Conservation (phyloP, 306 rosid genomes). For the Glycine soja region DNA sequence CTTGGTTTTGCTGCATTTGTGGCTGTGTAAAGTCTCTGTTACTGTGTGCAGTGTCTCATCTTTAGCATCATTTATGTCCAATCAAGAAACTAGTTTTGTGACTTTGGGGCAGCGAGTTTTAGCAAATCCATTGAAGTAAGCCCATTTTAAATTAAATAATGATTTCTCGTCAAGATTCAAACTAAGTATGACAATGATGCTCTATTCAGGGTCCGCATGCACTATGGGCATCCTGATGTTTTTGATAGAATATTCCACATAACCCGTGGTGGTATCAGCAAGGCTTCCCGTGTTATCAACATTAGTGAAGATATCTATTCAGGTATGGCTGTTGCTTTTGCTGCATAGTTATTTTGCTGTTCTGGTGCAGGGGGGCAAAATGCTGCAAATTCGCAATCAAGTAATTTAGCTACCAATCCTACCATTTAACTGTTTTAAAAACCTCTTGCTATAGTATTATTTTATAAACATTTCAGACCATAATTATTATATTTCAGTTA, state of each 20-base stretch:
- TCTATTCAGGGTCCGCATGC: slow-evolving; percentile 86
- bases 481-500: background rate
- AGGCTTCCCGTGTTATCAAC: slow-evolving; percentile 94
- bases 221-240: slow-evolving; percentile 98
- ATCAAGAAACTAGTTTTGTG: slow-evolving; percentile 92
- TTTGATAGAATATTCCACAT: slow-evolving; percentile 93
- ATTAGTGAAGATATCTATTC: slow-evolving; percentile 92
- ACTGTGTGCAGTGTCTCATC: slow-evolving; percentile 83
- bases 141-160: slow-evolving; percentile 30
- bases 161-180: slow-evolving; percentile 29
- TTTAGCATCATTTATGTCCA: slow-evolving; percentile 89
- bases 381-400: background rate
- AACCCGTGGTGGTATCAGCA: slow-evolving; percentile 97
- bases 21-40: slow-evolving; percentile 25
- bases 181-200: slow-evolving; percentile 36
- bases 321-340: slow-evolving; percentile 55
- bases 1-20: background rate
- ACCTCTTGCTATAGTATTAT: background rate
- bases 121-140: slow-evolving; percentile 95
- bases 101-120: slow-evolving; percentile 96
- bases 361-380: background rate
- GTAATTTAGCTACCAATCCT: background rate
- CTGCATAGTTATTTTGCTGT: background rate
- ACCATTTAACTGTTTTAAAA: background rate
- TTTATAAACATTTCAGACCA: slow-evolving; percentile 1